Evolutionary conservation across 257 asterid species (phyloP), one percentile per base, ranked within the genome.

Genomic region (Lithospermum erythrorhizon): DNA sequence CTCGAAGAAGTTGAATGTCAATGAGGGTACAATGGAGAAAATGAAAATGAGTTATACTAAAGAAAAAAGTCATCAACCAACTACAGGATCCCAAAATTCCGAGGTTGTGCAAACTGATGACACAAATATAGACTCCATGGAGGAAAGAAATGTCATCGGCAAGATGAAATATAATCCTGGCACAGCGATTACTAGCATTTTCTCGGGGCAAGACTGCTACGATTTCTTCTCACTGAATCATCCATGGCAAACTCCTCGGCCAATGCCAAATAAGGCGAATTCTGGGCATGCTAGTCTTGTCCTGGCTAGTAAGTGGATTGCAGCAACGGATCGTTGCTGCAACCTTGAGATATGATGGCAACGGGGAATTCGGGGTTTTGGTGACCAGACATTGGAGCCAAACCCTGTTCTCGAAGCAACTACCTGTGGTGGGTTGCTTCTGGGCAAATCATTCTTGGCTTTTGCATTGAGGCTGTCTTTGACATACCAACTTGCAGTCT

Each of bases 391-490:
- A 37, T 7, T 55, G 69, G 61, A 30, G 59, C 69, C 67, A 27
- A 64, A 45, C 65, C 77, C 69, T 80, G 57, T 73, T 72, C 47
- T 27, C 21, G 22, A 30, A 21, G 64, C 75, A 67, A 65, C 77
- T 79, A 47, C 4, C 32, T 7, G 32, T 41, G 0, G 48, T 1
- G 76, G 61, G 32, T 5, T 71, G 77, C 69, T 67, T 58, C 59
- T 7, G 57, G 94, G 90, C 87, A 82, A 76, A 21, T 76, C 94
- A 83, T 87, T 72, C 94, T 83, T 87, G 95, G 95, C 94, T 87
- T 70, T 25, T 67, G 73, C 69, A 65, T 68, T 66, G 56, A 21
- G 73, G 70, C 53, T 41, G 58, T 59, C 70, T 56, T 62, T 65
- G 22, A 14, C 58, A 30, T 62, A 64, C 53, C 30, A 24, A 35